These are phyloP conservation scores for Solanum chiquidenum DNA, from an alignment of 257 asterid genomes.

Conservation along the genomic window DNA sequence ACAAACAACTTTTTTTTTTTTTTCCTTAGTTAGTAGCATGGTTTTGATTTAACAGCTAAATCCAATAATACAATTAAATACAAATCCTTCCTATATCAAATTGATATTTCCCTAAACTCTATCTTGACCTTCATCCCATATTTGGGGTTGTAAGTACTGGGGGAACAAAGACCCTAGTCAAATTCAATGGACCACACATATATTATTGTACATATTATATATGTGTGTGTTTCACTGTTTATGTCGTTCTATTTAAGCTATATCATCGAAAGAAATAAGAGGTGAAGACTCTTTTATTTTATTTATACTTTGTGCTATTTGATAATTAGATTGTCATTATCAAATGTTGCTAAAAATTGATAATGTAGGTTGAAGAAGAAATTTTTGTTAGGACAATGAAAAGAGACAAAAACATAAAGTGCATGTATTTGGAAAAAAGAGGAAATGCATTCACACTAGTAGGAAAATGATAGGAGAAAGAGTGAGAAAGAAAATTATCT, in stretches of 20 bases:
- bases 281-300: neutral
- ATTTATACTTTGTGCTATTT: neutral
- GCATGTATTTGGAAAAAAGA: neutral
- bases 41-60: neutral
- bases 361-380: neutral
- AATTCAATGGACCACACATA: neutral
- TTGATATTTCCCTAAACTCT: neutral
- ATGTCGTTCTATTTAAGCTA: neutral
- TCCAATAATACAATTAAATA: neutral
- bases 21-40: neutral
- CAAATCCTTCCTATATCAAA: neutral
- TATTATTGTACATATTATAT: too few species aligned
- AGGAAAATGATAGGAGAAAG: neutral
- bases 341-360: neutral
- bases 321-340: neutral
- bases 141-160: neutral
- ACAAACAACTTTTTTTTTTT: neutral
- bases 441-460: neutral
- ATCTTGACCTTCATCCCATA: neutral
- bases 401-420: neutral
- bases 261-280: neutral
- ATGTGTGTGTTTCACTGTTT: neutral
- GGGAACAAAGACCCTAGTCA: neutral
- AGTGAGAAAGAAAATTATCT: too few species aligned
- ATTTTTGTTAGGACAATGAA: neutral